Evolutionary conservation across 495 filamentous ascomycete genomes (phyloP).

Genomic region (Neurospora sp.): DNA sequence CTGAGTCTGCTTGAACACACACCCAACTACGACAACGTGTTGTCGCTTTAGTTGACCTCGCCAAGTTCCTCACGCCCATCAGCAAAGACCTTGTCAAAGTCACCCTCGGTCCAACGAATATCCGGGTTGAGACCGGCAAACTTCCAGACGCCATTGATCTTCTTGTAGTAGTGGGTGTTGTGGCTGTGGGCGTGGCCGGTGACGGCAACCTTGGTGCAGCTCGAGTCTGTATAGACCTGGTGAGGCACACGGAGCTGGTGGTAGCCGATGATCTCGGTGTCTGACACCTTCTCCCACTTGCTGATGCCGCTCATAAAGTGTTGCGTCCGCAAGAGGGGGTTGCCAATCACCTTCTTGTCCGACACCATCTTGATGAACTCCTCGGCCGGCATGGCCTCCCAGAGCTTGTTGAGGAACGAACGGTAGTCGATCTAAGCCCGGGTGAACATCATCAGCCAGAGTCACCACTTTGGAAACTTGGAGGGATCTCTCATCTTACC

Average conservation of each 20-base stretch:
- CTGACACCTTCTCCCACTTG: slow-evolving; percentile 59
- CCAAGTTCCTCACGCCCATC: slow-evolving; percentile 35
- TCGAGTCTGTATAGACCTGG: slow-evolving; percentile 48
- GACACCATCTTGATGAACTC: slow-evolving; percentile 64
- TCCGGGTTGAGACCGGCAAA: slow-evolving; percentile 65
- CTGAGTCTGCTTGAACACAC: neutral
- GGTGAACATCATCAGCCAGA: neutral
- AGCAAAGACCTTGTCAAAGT: slow-evolving; percentile 45
- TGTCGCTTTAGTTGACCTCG: slow-evolving; percentile 7
- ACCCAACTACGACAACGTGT: slow-evolving; percentile 9
- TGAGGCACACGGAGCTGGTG: slow-evolving; percentile 75
- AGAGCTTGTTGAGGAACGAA: slow-evolving; percentile 59
- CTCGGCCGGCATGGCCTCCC: slow-evolving; percentile 62
- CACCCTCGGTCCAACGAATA: slow-evolving; percentile 64
- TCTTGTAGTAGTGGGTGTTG: slow-evolving; percentile 63
- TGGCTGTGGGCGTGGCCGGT: slow-evolving; percentile 63
- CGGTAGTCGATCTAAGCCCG: slow-evolving; percentile 55
- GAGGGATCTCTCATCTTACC: slow-evolving; percentile 21
- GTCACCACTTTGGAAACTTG: slow-evolving; percentile 1
- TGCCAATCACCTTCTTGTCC: slow-evolving; percentile 55
- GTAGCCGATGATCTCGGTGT: slow-evolving; percentile 57
- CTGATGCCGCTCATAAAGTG: slow-evolving; percentile 63
- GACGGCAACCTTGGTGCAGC: slow-evolving; percentile 37
- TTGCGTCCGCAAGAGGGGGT: slow-evolving; percentile 61
- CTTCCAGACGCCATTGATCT: slow-evolving; percentile 71